phyloP scores from a whole-genome alignment of 2,329 filamentous ascomycete genomes.

The Alternaria incomplexa region DNA sequence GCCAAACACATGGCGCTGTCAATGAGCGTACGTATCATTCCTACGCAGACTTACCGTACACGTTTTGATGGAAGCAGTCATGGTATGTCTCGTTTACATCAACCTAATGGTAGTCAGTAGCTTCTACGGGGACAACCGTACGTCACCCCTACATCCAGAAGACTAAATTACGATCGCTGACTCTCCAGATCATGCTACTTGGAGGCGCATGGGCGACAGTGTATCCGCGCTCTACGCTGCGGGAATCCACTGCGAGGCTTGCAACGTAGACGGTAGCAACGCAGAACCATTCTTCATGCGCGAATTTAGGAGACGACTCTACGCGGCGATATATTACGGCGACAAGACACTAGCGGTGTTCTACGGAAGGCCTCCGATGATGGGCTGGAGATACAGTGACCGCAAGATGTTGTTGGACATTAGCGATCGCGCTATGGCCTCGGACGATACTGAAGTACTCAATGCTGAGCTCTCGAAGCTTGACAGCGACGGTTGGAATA shows the following conservation, averaged over 20 bases:
- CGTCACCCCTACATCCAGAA: conserved; percentile 3
- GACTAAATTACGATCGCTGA: neutral
- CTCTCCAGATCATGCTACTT: conserved; percentile 42
- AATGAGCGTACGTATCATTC: conserved; percentile 31
- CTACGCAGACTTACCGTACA: neutral
- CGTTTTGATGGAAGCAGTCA: conserved; percentile 19
- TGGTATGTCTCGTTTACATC: conserved; percentile 42
- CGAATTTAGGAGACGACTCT: conserved; percentile 38
- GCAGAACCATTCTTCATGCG: conserved; percentile 40
- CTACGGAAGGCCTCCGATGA: conserved; percentile 45
- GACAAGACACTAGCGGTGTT: conserved; percentile 45
- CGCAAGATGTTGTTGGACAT: conserved; percentile 41
- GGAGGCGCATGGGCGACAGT: conserved; percentile 41
- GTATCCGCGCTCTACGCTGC: conserved; percentile 38
- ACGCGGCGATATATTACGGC: conserved; percentile 36
- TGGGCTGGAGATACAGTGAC: conserved; percentile 42
- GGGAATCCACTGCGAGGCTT: conserved; percentile 45
- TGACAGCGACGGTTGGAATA: conserved; percentile 42
- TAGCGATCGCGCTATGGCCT: conserved; percentile 33
- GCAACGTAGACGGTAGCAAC: conserved; percentile 22
- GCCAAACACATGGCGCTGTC: conserved; percentile 43
- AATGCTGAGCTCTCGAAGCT: conserved; percentile 35
- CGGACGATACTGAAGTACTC: conserved; percentile 31
- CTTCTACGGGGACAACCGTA: conserved; percentile 46
- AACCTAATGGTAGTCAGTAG: conserved; percentile 42